Percentiles rank a stretch among this genome's conserved stretches.
Evolutionary conservation across 345 rosid genomes (phyloP).

Genomic region (Tarenaya hassleriana): DNA sequence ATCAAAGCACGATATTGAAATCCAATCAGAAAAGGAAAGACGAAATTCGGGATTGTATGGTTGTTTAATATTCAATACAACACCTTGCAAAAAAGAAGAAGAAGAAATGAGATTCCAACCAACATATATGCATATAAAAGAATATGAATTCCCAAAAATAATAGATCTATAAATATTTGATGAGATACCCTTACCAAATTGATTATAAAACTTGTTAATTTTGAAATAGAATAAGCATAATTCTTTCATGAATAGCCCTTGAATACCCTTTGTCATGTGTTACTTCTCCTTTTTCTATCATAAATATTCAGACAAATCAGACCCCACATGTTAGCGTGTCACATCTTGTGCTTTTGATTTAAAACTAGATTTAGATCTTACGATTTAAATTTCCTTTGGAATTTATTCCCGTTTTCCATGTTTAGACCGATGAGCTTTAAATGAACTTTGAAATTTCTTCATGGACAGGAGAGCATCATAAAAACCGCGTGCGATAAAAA

Average conservation of each 20-base stretch:
- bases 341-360: constrained; percentile 14
- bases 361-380: not conserved
- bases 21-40: not conserved
- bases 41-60: too few species aligned
- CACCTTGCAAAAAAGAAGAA: too few species aligned
- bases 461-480: too few species aligned
- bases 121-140: too few species aligned
- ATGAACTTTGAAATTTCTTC: too few species aligned
- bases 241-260: not conserved
- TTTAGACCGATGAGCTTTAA: not conserved
- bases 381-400: not conserved
- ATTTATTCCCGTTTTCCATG: constrained; percentile 14
- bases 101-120: too few species aligned
- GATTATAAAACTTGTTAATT: too few species aligned
- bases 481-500: too few species aligned
- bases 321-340: constrained; percentile 25
- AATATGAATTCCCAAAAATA: too few species aligned
- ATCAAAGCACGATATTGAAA: constrained; percentile 2
- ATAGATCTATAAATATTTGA: too few species aligned
- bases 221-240: not conserved
- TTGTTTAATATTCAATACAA: too few species aligned
- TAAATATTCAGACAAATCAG: not conserved
- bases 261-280: constrained; percentile 27
- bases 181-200: too few species aligned
- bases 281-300: constrained; percentile 25